These are phyloP conservation scores for Colletotrichum graminicola DNA, from an alignment of 2,329 filamentous ascomycete species.

Conservation along the genomic window DNA sequence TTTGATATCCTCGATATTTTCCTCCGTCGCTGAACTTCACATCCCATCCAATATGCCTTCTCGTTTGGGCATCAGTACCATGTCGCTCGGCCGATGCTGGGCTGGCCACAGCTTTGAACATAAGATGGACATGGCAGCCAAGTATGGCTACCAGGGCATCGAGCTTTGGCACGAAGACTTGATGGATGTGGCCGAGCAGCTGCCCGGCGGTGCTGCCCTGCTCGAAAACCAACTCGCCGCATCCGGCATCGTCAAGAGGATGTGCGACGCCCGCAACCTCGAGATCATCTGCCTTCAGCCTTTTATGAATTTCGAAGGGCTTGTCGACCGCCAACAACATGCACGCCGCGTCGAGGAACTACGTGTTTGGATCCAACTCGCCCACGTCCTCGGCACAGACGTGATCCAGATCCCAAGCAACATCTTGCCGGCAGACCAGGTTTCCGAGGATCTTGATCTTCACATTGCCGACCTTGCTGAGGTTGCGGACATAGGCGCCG, in stretches of 20 bases:
- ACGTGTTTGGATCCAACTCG: conserved; percentile 76
- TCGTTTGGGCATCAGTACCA: conserved; percentile 78
- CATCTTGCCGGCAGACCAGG: conserved; percentile 67
- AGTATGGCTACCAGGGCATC: conserved; percentile 75
- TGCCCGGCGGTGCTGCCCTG: conserved; percentile 54
- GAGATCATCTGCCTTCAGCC: conserved; percentile 78
- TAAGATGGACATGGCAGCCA: conserved; percentile 77
- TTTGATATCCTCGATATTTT: conserved; percentile 16
- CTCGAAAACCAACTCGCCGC: conserved; percentile 66
- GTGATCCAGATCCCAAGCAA: conserved; percentile 81
- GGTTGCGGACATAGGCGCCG: conserved; percentile 75
- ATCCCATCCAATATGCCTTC: conserved; percentile 59
- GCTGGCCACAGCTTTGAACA: conserved; percentile 75
- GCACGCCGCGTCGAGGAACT: conserved; percentile 71
- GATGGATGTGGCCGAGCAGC: conserved; percentile 65
- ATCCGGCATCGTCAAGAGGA: conserved; percentile 65
- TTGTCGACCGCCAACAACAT: conserved; percentile 72
- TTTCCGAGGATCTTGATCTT: conserved; percentile 62
- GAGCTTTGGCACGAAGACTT: conserved; percentile 86
- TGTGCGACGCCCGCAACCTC: conserved; percentile 69
- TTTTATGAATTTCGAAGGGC: conserved; percentile 82
- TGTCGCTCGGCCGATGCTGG: conserved; percentile 78
- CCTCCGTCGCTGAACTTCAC: conserved; percentile 26
- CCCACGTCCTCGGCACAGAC: conserved; percentile 73
- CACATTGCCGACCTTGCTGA: conserved; percentile 73